Percentiles rank a stretch among this genome's conserved stretches.
Evolutionary conservation across 331 rosid genomes (phyloP).

Genomic region (Malus hybrid): DNA sequence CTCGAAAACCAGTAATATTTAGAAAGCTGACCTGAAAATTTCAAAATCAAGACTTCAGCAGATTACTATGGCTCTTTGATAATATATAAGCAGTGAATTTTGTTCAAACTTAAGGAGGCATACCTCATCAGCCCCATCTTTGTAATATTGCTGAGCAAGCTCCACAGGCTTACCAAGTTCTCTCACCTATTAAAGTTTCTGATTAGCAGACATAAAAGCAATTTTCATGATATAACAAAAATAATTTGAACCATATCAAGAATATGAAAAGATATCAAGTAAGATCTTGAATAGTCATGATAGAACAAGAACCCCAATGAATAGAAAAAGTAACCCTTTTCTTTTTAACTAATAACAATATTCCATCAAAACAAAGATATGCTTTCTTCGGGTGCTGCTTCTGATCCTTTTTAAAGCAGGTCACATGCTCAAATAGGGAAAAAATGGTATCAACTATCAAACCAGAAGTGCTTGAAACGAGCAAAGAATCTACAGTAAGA

Average conservation of each 20-base stretch:
- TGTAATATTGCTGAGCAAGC: conserved; percentile 86
- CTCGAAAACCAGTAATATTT: conserved; percentile 89
- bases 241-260: neutral
- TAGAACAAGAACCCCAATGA: neutral
- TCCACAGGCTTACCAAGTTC: conserved; percentile 97
- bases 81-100: neutral
- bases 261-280: neutral
- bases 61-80: neutral
- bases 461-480: neutral
- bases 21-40: conserved; percentile 73
- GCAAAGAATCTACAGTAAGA: neutral
- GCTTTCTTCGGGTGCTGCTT: neutral
- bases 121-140: conserved; percentile 97
- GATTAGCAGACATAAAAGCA: conserved; percentile 11
- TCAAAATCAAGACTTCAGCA: conserved; percentile 5
- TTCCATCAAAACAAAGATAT: neutral
- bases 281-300: neutral
- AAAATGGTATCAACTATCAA: neutral
- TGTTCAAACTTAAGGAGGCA: conserved; percentile 10
- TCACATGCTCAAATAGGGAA: neutral
- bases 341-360: neutral
- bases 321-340: neutral
- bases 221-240: neutral
- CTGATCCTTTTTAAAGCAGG: neutral
- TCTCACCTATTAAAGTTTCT: conserved; percentile 54